Conservation (phyloP, 2,329 filamentous ascomycete genomes). For the Clonostachys rosea region DNA sequence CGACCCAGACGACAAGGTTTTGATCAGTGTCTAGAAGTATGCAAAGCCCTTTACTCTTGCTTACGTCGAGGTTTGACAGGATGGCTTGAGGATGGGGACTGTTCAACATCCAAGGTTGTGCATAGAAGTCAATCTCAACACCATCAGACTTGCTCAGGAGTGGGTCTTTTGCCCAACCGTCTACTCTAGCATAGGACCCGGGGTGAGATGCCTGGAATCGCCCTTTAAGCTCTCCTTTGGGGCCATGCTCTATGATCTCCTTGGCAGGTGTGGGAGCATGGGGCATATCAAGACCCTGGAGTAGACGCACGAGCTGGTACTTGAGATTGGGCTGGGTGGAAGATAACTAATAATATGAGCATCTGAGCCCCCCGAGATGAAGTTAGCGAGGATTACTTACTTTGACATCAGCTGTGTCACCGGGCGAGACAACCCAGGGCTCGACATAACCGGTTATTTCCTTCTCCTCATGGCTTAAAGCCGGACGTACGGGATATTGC, state of each 20-base stretch:
- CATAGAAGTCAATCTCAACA: background rate
- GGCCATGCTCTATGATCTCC: background rate
- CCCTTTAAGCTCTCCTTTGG: background rate
- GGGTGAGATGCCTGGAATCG: background rate
- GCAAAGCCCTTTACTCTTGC: background rate
- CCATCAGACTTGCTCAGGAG: conserved; percentile 1
- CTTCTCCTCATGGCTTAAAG: background rate
- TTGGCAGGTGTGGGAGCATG: background rate
- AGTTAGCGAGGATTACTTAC: background rate
- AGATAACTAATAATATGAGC: background rate
- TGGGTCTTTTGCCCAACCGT: background rate
- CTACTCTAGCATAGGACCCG: background rate
- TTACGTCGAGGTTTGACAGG: conserved; percentile 1
- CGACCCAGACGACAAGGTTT: background rate
- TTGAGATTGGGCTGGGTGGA: conserved; percentile 1
- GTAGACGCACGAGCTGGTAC: background rate
- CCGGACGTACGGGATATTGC: background rate
- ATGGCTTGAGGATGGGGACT: conserved; percentile 1
- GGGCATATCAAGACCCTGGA: background rate
- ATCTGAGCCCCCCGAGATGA: background rate
- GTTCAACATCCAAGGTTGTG: conserved; percentile 3
- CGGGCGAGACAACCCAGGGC: conserved; percentile 1
- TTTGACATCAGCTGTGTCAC: conserved; percentile 1
- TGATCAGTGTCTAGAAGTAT: background rate
- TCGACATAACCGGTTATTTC: conserved; percentile 6